Conservation (phyloP, 768 basidiomycete genomes). For the Rhizopogon vesiculosus region DNA sequence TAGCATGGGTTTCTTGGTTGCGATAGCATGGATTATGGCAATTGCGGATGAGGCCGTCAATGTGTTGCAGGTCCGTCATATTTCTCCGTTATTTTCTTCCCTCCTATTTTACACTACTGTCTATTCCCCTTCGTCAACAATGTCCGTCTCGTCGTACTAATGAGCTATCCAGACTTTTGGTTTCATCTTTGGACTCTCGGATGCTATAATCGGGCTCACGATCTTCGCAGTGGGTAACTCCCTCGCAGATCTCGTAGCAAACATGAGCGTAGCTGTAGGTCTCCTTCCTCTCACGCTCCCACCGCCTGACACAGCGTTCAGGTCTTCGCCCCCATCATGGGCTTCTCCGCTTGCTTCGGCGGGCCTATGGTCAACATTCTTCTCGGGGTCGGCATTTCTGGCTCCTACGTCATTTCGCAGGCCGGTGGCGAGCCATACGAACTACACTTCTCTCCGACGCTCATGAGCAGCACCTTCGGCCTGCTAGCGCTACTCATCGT, state of each 20-base stretch:
- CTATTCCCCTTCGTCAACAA: neutral
- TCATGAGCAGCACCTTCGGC: constrained; percentile 80
- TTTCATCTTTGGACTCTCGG: constrained; percentile 90
- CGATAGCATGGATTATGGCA: constrained; percentile 97
- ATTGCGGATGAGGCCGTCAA: constrained; percentile 95
- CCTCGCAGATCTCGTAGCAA: constrained; percentile 93
- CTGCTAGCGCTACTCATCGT: constrained; percentile 69
- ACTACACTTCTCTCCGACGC: constrained; percentile 78
- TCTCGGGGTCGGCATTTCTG: constrained; percentile 88
- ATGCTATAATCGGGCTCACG: constrained; percentile 95
- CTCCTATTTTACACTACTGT: neutral
- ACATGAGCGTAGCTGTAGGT: constrained; percentile 87
- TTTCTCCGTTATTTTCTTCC: neutral
- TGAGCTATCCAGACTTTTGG: constrained; percentile 69
- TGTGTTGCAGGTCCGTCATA: constrained; percentile 66
- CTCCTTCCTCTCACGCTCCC: neutral
- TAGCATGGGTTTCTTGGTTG: constrained; percentile 85
- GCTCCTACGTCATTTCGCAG: constrained; percentile 75
- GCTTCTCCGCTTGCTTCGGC: constrained; percentile 92
- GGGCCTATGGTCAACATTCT: constrained; percentile 91
- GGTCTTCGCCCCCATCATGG: constrained; percentile 91
- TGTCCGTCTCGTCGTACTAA: constrained; percentile 1
- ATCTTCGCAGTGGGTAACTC: constrained; percentile 97
- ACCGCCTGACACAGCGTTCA: constrained; percentile 16
- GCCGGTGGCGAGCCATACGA: constrained; percentile 52